phyloP scores from a whole-genome alignment of 495 filamentous ascomycete species.

The Wilcoxina mikolae region DNA sequence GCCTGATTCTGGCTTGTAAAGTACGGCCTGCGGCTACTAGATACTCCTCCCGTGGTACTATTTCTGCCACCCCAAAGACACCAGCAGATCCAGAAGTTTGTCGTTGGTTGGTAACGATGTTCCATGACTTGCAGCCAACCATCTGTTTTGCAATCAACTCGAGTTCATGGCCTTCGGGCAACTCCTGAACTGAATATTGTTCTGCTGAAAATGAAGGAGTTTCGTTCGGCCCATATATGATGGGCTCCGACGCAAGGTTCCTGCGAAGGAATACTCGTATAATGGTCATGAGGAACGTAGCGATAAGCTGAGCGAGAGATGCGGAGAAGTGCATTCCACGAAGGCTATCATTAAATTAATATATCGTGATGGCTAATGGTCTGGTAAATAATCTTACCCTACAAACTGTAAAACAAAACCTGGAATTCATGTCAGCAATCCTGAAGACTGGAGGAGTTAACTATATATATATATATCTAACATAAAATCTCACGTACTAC shows the following conservation, averaged over 20 bases:
- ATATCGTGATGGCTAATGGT: neutral
- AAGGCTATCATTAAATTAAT: slow-evolving; percentile 3
- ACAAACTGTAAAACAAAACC: slow-evolving; percentile 17
- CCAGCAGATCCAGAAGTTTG: too few relatives aligned
- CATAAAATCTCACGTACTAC: too few relatives aligned
- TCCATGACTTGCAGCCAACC: too few relatives aligned
- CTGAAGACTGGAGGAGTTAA: too few relatives aligned
- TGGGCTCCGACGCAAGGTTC: neutral
- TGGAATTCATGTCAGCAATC: neutral
- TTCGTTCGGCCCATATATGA: too few relatives aligned
- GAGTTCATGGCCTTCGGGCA: neutral
- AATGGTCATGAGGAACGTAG: slow-evolving; percentile 7
- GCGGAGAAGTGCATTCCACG: slow-evolving; percentile 11
- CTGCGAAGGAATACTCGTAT: slow-evolving; percentile 6
- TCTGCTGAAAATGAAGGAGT: neutral
- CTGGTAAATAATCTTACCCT: slow-evolving; percentile 1
- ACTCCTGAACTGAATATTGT: neutral
- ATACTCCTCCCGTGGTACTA: too few relatives aligned
- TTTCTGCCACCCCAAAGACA: too few relatives aligned
- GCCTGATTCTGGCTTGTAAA: too few relatives aligned
- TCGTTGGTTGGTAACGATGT: too few relatives aligned
- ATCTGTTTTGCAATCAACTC: neutral
- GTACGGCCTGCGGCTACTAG: too few relatives aligned
- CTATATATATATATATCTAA: slow-evolving; percentile 6
- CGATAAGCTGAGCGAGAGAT: slow-evolving; percentile 11